Conservation (phyloP, 176 grass and related monocot genomes). For the Thalia dealbata region DNA sequence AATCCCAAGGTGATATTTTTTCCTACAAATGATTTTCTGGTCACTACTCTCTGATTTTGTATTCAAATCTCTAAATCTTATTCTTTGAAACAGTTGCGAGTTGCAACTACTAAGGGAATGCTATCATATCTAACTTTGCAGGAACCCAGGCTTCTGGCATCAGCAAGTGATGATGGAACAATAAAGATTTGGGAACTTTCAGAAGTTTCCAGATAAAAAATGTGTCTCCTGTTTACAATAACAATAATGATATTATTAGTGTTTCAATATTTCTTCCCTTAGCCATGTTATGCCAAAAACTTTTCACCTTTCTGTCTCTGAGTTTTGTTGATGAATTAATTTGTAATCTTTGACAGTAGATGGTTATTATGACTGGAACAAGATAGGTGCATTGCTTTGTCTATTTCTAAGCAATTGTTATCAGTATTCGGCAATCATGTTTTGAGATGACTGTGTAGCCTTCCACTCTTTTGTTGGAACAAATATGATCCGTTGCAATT, state of each 20-base stretch:
- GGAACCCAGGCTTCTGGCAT: slow-evolving; percentile 63
- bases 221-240: slow-evolving; percentile 19
- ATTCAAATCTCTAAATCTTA: neutral
- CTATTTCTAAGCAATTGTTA: neutral
- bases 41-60: neutral
- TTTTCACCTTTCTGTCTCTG: neutral
- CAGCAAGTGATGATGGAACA: slow-evolving; percentile 70
- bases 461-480: neutral
- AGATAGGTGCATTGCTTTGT: neutral
- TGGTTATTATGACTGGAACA: neutral
- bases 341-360: neutral
- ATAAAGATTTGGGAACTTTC: slow-evolving; percentile 86
- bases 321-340: neutral
- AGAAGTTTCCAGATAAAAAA: neutral
- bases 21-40: neutral
- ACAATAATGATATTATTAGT: no score
- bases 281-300: neutral
- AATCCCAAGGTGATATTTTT: slow-evolving; percentile 63
- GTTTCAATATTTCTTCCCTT: neutral
- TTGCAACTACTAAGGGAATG: neutral
- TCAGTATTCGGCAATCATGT: neutral
- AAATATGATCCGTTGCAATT: neutral
- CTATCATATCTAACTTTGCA: slow-evolving; percentile 24
- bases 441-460: neutral
- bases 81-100: neutral